These are phyloP conservation scores for Cystofilobasidium bisporidii DNA, from an alignment of 768 basidiomycete species.

Conservation along the genomic window DNA sequence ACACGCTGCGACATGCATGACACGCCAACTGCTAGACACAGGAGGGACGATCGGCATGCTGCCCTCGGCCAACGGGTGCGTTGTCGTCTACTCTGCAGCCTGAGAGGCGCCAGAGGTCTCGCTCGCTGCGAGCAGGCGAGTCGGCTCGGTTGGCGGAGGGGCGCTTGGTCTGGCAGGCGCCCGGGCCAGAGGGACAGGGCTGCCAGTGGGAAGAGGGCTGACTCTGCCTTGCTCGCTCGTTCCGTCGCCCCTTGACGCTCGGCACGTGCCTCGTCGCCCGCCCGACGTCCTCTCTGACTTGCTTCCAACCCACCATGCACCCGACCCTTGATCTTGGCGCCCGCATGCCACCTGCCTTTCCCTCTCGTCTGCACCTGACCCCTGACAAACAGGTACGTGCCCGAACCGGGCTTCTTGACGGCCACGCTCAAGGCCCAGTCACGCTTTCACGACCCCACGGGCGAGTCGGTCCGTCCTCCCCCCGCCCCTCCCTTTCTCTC, in stretches of 20 bases:
- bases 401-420: conserved; percentile 78
- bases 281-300: no score
- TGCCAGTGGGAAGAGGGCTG: no score
- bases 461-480: conserved; percentile 49
- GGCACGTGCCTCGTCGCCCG: not conserved
- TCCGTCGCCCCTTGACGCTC: not conserved
- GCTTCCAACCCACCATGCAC: no score
- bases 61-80: conserved; percentile 11
- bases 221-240: conserved; percentile 50
- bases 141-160: not conserved
- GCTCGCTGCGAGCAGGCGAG: not conserved
- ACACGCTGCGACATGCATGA: no score
- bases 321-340: no score
- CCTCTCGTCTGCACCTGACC: no score
- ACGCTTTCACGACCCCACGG: conserved; percentile 83
- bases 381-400: conserved; percentile 43
- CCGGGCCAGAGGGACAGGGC: conserved; percentile 38
- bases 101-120: no score
- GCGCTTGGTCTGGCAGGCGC: conserved; percentile 62
- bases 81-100: no score
- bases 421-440: conserved; percentile 67
- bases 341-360: no score
- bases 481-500: not conserved
- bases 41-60: conserved; percentile 63
- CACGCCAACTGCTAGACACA: no score